phyloP scores from a whole-genome alignment of 352 stramenopile species.

The Phytopythium sindhum region DNA sequence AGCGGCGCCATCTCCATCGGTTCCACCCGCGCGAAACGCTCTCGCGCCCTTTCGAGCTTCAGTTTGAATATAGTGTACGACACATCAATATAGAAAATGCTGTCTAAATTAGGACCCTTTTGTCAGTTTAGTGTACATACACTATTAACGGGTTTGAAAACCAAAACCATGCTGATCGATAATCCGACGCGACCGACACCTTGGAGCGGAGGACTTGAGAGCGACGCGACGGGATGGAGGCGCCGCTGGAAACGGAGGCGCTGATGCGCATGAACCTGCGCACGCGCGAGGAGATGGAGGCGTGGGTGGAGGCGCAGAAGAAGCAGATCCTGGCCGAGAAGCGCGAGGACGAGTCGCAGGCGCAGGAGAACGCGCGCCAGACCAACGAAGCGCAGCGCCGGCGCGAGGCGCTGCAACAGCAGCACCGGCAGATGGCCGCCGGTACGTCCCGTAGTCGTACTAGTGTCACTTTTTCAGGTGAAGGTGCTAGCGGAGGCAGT shows the following conservation, averaged over 20 bases:
- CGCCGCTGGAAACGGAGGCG: constrained; percentile 36
- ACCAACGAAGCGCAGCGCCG: constrained; percentile 36
- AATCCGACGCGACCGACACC: background rate
- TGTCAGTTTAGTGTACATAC: background rate
- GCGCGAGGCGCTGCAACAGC: constrained; percentile 41
- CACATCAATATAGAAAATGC: background rate
- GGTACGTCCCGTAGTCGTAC: constrained; percentile 13
- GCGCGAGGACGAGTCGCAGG: constrained; percentile 37
- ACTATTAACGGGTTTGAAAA: background rate
- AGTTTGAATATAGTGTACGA: background rate
- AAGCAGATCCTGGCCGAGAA: constrained; percentile 35
- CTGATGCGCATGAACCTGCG: constrained; percentile 41
- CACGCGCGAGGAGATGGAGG: constrained; percentile 38
- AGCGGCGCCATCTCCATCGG: background rate
- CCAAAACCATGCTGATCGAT: background rate
- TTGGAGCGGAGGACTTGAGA: background rate
- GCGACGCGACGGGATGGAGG: constrained; percentile 2
- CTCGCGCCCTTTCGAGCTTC: background rate
- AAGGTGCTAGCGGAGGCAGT: background rate
- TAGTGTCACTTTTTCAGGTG: background rate
- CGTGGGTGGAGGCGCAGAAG: constrained; percentile 46
- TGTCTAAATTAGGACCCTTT: background rate
- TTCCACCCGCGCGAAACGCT: background rate
- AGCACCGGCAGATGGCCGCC: constrained; percentile 32
- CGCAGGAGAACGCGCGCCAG: constrained; percentile 32